phyloP scores from a whole-genome alignment of 495 filamentous ascomycete genomes.

The Penicillium silybi region DNA sequence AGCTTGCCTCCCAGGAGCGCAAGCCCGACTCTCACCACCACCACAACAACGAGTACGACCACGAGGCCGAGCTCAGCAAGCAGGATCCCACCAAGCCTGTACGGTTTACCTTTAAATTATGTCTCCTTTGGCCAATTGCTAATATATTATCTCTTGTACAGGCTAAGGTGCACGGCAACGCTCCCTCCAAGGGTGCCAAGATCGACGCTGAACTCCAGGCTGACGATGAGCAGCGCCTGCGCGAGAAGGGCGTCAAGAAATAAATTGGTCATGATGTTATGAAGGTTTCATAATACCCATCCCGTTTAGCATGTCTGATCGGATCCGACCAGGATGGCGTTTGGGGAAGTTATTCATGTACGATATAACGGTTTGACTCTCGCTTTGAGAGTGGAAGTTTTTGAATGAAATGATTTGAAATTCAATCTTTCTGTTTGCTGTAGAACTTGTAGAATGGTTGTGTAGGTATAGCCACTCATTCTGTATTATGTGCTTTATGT shows the following conservation, averaged over 20 bases:
- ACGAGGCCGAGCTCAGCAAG: conserved; percentile 55
- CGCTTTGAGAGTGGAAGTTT: neutral
- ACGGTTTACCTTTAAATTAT: conserved; percentile 21
- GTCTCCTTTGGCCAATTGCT: neutral
- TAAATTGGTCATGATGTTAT: conserved; percentile 9
- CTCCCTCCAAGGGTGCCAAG: conserved; percentile 66
- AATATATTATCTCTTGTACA: conserved; percentile 22
- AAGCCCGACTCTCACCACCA: conserved; percentile 32
- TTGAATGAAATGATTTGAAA: neutral
- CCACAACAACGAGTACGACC: conserved; percentile 37
- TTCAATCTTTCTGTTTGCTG: neutral
- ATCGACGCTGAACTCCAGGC: conserved; percentile 65
- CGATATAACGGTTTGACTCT: conserved; percentile 15
- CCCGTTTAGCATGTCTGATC: neutral
- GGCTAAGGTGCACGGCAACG: conserved; percentile 68
- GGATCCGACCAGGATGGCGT: neutral
- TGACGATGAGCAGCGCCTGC: conserved; percentile 64
- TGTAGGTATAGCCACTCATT: neutral
- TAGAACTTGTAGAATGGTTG: neutral
- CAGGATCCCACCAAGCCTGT: conserved; percentile 67
- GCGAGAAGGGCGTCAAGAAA: conserved; percentile 55
- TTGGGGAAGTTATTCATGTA: conserved; percentile 15
- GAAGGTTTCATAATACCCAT: neutral
- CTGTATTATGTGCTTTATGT: neutral
- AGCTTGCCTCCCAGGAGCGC: conserved; percentile 56